Percentiles rank a stretch among this genome's conserved stretches.
Evolutionary conservation across 805 yeast genomes (phyloP).

Genomic region (Candida sonorensis): DNA sequence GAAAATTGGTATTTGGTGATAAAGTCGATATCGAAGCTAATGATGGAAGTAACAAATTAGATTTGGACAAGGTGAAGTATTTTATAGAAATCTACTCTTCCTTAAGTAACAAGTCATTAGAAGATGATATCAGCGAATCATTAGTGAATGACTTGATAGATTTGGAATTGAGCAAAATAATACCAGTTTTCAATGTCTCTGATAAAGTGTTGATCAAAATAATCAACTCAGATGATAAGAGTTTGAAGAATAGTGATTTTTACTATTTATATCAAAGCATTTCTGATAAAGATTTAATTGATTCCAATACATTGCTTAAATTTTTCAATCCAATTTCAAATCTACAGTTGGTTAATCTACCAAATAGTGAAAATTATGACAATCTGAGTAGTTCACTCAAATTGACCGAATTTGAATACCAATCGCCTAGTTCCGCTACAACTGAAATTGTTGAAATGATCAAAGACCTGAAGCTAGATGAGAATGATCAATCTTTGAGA

Average conservation of each 20-base stretch:
- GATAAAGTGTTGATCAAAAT: constrained; percentile 7
- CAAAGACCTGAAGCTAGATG: constrained; percentile 11
- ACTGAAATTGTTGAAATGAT: constrained; percentile 10
- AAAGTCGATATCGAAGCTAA: constrained; percentile 13
- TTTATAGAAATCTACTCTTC: constrained; percentile 10
- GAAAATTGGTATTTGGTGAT: constrained; percentile 19
- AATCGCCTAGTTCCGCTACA: background rate
- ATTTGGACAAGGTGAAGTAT: constrained; percentile 6
- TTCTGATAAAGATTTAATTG: no score
- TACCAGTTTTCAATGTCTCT: constrained; percentile 11
- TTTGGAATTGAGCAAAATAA: constrained; percentile 11
- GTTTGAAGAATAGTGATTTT: constrained; percentile 14
- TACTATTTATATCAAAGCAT: constrained; percentile 15
- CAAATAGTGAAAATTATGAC: background rate
- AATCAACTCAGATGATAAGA: constrained; percentile 2
- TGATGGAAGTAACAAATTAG: constrained; percentile 14
- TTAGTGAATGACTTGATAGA: constrained; percentile 13
- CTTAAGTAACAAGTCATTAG: constrained; percentile 11
- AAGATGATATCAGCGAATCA: constrained; percentile 3
- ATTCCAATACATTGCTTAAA: no score
- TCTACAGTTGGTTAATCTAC: constrained; percentile 4
- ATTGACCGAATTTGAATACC: background rate
- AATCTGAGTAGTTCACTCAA: background rate
- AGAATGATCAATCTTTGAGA: constrained; percentile 7
- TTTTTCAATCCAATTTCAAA: constrained; percentile 17